These are phyloP conservation scores for Russula brevipes DNA, from an alignment of 768 basidiomycete genomes.

Conservation along the genomic window DNA sequence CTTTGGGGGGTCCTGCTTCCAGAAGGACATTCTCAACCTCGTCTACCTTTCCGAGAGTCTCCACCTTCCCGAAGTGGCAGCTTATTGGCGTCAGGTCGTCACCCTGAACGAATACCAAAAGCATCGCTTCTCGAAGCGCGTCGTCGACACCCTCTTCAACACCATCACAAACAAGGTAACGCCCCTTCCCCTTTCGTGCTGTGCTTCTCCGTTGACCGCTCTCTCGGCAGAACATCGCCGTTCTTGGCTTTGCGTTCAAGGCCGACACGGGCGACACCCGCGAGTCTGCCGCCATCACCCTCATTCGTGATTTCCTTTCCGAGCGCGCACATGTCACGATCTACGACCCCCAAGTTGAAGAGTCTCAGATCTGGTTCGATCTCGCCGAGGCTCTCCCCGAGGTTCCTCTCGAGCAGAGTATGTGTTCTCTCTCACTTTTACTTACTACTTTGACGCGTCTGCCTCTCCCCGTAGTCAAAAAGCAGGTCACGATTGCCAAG, in stretches of 20 bases:
- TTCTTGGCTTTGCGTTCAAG: constrained; percentile 98
- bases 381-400: constrained; percentile 64
- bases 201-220: background rate
- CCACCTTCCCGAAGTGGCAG: constrained; percentile 94
- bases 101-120: constrained; percentile 99
- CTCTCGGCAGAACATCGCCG: constrained; percentile 69
- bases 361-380: constrained; percentile 83
- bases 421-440: constrained; percentile 28
- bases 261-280: constrained; percentile 99
- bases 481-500: constrained; percentile 72
- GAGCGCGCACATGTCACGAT: constrained; percentile 84
- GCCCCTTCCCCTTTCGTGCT: background rate
- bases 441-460: background rate
- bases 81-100: constrained; percentile 96
- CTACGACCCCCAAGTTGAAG: constrained; percentile 87
- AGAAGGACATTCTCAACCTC: constrained; percentile 98
- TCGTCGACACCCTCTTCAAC: constrained; percentile 97
- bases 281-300: constrained; percentile 91
- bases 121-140: constrained; percentile 88
- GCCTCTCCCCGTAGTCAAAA: constrained; percentile 56
- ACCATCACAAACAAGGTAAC: constrained; percentile 91
- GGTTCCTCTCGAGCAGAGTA: constrained; percentile 61
- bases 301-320: constrained; percentile 88
- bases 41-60: constrained; percentile 94
- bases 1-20: constrained; percentile 98